Conservation (phyloP, 163 green algal genomes). For the Smithsoniella earleae region DNA sequence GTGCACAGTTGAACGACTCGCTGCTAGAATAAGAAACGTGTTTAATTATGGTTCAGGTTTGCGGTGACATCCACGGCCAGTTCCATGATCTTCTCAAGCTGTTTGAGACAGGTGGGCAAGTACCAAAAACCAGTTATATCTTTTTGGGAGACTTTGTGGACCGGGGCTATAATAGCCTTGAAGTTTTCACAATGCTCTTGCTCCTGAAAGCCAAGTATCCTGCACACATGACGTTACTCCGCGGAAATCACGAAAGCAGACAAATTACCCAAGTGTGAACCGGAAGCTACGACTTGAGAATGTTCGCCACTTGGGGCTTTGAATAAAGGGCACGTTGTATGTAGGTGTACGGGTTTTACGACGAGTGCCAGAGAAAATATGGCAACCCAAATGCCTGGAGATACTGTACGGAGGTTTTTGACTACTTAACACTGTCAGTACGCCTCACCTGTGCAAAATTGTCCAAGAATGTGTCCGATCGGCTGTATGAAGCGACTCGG, state of each 20-base stretch:
- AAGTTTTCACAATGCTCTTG: slow-evolving; percentile 96
- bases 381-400: slow-evolving; percentile 97
- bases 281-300: not conserved
- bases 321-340: slow-evolving; percentile 2
- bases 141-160: slow-evolving; percentile 99
- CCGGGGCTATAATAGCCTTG: slow-evolving; percentile 94
- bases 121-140: slow-evolving; percentile 97
- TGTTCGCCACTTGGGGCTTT: not conserved
- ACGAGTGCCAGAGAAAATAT: slow-evolving; percentile 99
- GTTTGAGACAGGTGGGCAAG: slow-evolving; percentile 88
- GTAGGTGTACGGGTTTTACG: slow-evolving; percentile 99
- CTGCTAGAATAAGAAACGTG: not conserved
- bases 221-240: slow-evolving; percentile 91
- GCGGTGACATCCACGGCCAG: slow-evolving; percentile 98
- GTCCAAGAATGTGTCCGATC: too few species aligned
- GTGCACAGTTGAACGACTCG: not conserved
- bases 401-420: slow-evolving; percentile 95
- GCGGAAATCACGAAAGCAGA: slow-evolving; percentile 96
- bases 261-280: slow-evolving; percentile 90
- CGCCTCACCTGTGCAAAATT: too few species aligned
- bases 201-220: slow-evolving; percentile 92
- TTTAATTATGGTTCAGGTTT: slow-evolving; percentile 74
- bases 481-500: too few species aligned
- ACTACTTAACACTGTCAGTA: slow-evolving; percentile 95
- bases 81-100: slow-evolving; percentile 98